Base-by-base conservation (phyloP, 1,284 basidiomycete species). In the Malassezia japonica region DNA sequence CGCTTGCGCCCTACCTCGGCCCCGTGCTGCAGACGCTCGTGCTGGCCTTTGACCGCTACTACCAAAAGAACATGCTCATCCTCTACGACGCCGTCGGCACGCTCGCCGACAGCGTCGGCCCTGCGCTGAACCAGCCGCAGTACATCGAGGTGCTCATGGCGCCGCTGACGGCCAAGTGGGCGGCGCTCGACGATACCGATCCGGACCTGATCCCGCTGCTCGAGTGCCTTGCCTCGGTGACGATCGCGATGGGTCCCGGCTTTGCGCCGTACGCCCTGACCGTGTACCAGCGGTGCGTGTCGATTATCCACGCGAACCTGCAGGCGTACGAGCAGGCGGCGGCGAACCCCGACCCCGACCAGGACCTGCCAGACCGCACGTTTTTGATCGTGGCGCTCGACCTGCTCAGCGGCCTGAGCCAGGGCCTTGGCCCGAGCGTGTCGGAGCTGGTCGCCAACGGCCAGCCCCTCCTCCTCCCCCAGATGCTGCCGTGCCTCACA, bases 41-140 rank as follows among this genome's bases (percentile, higher is more conserved):
- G 18, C 84, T 87, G 60, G 94, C 94, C 0, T 98, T 98, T 74
- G 83, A 87, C 59, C 95, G 94, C 76, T 99, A 99, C 74, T 92
- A 99, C 74, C 90, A 95, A 75, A 98, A 98, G 81, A 99, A 99
- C 73, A 83, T 98, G 80, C 80, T 99, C 59, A 98, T 98, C 60
- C 76, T 99, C 32, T 98, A 98, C 73, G 94, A 99, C 72, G 94
- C 94, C 12, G 85, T 99, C 50, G 92, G 94, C 5, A 98, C 94
- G 1, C 78, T 99, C 15, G 94, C 94, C 3, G 94, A 99, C 72
- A 88, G 90, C 13, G 92, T 99, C 32, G 91, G 90, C 7, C 74
- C 82, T 36, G 86, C 88, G 6, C 76, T 99, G 53, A 85, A 87
- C 67, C 85, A 86, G 64, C 82, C 87, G 1, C 78, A 82, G 16